Conservation (phyloP, 306 rosid genomes). For the Crotalaria pallida region DNA sequence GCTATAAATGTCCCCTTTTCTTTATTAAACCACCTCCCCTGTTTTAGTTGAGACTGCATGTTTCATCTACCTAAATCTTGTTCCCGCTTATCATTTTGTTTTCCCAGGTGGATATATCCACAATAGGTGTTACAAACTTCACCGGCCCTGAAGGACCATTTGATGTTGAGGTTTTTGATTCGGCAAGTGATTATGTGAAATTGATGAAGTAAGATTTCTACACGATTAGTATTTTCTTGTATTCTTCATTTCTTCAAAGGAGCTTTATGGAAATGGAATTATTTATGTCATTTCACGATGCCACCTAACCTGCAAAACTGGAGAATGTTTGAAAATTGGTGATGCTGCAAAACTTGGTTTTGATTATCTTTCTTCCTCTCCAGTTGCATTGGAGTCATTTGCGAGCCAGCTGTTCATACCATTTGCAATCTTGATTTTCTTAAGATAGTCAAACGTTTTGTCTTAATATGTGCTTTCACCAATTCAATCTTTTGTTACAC, state of each 20-base stretch:
- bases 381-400: neutral
- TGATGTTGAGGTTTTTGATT: slow-evolving; percentile 93
- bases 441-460: slow-evolving; percentile 1
- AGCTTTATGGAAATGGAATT: slow-evolving; percentile 5
- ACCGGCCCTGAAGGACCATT: slow-evolving; percentile 92
- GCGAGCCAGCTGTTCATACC: neutral
- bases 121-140: slow-evolving; percentile 60
- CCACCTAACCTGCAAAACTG: slow-evolving; percentile 14
- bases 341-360: slow-evolving; percentile 15
- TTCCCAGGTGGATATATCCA: slow-evolving; percentile 70
- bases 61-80: slow-evolving; percentile 18
- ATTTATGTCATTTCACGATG: neutral
- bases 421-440: slow-evolving; percentile 3
- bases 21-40: neutral
- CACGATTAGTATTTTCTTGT: slow-evolving; percentile 10
- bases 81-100: slow-evolving; percentile 10
- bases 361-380: neutral
- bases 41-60: neutral
- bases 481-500: slow-evolving; percentile 1
- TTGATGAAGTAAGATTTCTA: slow-evolving; percentile 71
- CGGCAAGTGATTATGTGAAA: slow-evolving; percentile 87
- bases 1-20: slow-evolving; percentile 8
- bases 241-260: neutral
- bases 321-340: slow-evolving; percentile 12
- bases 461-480: slow-evolving; percentile 1